Percentiles rank a stretch among this genome's conserved stretches.
Conservation (phyloP, 177 flowering plant species). For the Vitis hybrid region DNA sequence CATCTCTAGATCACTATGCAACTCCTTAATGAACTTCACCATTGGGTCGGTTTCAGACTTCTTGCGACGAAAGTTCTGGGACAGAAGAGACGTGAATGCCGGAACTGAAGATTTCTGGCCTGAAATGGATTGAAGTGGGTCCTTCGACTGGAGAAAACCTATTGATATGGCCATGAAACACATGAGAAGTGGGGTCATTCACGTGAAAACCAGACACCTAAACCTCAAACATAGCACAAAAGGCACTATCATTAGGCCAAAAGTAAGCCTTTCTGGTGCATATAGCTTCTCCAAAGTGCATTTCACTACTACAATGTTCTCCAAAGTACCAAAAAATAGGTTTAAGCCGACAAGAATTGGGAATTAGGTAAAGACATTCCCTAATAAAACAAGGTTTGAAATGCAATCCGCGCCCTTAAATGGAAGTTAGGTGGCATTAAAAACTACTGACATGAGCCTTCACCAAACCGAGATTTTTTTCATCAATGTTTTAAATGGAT, state of each 20-base stretch:
- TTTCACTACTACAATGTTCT: too few species aligned
- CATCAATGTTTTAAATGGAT: too few species aligned
- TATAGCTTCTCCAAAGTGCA: neutral
- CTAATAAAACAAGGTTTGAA: neutral
- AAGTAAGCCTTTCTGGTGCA: neutral
- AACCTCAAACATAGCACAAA: neutral
- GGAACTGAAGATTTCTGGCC: conserved; percentile 28
- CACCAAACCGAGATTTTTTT: too few species aligned
- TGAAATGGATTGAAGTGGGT: conserved; percentile 55
- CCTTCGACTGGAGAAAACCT: conserved; percentile 80
- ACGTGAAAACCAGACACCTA: neutral
- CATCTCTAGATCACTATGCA: conserved; percentile 37
- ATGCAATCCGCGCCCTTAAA: too few species aligned
- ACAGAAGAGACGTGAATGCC: conserved; percentile 27
- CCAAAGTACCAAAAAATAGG: too few species aligned
- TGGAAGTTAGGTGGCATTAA: too few species aligned
- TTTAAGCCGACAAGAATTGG: too few species aligned
- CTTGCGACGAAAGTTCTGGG: conserved; percentile 17
- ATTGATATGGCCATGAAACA: conserved; percentile 4
- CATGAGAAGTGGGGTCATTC: neutral
- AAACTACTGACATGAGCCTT: too few species aligned
- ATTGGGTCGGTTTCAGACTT: conserved; percentile 28
- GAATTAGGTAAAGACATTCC: conserved; percentile 13
- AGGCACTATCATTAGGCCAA: neutral
- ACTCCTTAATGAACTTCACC: conserved; percentile 28